Evolutionary conservation across 768 basidiomycete species (phyloP), one percentile per base, ranked within the genome.

Genomic region (Hydnomerulius pinastri): DNA sequence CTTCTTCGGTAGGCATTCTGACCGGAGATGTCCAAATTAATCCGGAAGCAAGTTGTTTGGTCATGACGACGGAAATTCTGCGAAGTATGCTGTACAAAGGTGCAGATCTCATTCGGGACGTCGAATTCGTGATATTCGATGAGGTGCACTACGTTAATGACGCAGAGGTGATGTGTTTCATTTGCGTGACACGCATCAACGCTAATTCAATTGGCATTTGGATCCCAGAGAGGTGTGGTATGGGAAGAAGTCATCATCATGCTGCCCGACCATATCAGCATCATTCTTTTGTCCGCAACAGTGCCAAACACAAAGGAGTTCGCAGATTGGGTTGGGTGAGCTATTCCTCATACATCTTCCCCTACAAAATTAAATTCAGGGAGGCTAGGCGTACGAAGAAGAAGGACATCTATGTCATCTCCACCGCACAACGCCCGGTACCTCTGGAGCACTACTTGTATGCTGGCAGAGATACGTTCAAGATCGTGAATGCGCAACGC

Each of bases 241-340:
- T 99, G 97, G 97, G 96, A 99, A 71, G 96, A 99, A 72, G 96
- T 99, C 23, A 99, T 99, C 58, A 99, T 99, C 67, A 98, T 99
- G 94, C 77, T 99, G 11, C 97, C 97, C 0, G 97, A 98, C 57
- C 96, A 99, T 70, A 90, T 98, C 66, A 96, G 90, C 68, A 98
- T 99, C 63, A 98, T 99, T 48, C 75, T 99, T 36, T 76, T 99
- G 13, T 98, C 95, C 3, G 97, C 97, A 8, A 99, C 97, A 2
- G 96, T 99, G 0, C 95, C 97, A 7, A 99, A 99, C 63, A 92
- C 95, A 11, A 92, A 88, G 64, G 97, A 98, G 64, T 99, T 99
- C 63, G 97, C 97, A 4, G 94, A 94, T 58, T 99, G 97, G 97
- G 96, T 98, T 51, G 97, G 97, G 96, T 98, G 66, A 64, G 87